These are phyloP conservation scores for Artemisia annua DNA, from an alignment of 129 eudicot genomes.

Conservation along the genomic window DNA sequence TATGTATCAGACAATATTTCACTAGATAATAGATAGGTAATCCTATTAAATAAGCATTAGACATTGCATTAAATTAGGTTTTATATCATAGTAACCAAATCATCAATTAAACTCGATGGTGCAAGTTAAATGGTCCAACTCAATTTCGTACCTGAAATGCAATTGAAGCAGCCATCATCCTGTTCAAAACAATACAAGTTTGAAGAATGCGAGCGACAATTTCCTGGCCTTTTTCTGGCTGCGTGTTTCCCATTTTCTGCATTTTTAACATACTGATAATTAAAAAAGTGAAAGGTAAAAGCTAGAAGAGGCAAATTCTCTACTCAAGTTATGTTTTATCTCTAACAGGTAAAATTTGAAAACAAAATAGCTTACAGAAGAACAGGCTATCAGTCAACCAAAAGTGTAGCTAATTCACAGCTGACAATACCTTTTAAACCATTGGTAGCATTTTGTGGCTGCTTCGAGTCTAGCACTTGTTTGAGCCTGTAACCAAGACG, in stretches of 20 bases:
- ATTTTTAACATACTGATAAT: constrained; percentile 7
- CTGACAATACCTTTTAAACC: constrained; percentile 49
- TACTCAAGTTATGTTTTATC: background rate
- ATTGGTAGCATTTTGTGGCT: constrained; percentile 39
- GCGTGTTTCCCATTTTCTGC: constrained; percentile 53
- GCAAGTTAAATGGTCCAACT: constrained; percentile 1
- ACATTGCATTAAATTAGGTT: background rate
- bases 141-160: constrained; percentile 48
- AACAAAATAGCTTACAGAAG: background rate
- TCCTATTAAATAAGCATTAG: background rate
- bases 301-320: background rate
- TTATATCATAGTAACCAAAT: background rate
- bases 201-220: constrained; percentile 52
- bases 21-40: background rate
- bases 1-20: background rate
- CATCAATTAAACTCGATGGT: background rate
- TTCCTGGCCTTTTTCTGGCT: constrained; percentile 49
- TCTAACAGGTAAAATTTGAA: background rate
- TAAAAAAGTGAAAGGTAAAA: constrained; percentile 15
- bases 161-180: constrained; percentile 65
- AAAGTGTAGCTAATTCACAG: background rate
- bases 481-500: constrained; percentile 91
- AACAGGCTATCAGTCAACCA: background rate
- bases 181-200: constrained; percentile 59
- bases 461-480: constrained; percentile 69